Conservation (phyloP, 305 asterid genomes). For the Rubia balearica region DNA sequence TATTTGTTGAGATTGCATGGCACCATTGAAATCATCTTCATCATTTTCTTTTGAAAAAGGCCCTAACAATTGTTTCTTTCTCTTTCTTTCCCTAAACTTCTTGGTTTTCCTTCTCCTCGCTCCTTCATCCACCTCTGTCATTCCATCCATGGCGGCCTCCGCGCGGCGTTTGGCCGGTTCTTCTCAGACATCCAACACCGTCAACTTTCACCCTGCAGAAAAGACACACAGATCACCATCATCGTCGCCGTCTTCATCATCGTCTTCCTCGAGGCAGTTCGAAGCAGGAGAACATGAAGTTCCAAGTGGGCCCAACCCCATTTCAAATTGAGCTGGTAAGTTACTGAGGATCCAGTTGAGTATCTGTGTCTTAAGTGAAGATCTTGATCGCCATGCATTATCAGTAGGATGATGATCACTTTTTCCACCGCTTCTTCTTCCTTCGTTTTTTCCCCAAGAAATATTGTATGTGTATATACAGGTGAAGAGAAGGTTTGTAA, state of each 20-base stretch:
- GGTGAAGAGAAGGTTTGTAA: conserved; percentile 17
- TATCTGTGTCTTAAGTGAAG: not conserved
- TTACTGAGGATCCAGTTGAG: not conserved
- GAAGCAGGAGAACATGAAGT: conserved; percentile 54
- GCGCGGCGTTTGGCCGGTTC: conserved; percentile 10
- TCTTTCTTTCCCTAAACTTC: conserved; percentile 27
- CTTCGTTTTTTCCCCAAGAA: conserved; percentile 2
- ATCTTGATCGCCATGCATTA: conserved; percentile 15
- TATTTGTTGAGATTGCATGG: conserved; percentile 53
- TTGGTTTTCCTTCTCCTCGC: conserved; percentile 24
- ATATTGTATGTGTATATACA: conserved; percentile 17
- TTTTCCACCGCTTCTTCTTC: not conserved
- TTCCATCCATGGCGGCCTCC: conserved; percentile 9
- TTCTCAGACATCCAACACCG: conserved; percentile 18
- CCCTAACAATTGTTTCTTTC: conserved; percentile 19
- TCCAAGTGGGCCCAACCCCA: conserved; percentile 78
- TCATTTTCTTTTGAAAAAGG: conserved; percentile 3
- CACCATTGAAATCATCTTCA: conserved; percentile 28
- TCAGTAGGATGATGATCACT: conserved; percentile 11
- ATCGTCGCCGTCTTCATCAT: conserved; percentile 2
- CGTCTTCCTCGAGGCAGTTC: conserved; percentile 20
- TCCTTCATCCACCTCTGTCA: conserved; percentile 21
- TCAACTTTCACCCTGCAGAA: conserved; percentile 26
- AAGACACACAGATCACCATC: conserved; percentile 12
- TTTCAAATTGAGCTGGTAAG: conserved; percentile 37